Evolutionary conservation across 2,329 filamentous ascomycete species (phyloP), one percentile per base, ranked within the genome.

Genomic region (Rosellinia necatrix): DNA sequence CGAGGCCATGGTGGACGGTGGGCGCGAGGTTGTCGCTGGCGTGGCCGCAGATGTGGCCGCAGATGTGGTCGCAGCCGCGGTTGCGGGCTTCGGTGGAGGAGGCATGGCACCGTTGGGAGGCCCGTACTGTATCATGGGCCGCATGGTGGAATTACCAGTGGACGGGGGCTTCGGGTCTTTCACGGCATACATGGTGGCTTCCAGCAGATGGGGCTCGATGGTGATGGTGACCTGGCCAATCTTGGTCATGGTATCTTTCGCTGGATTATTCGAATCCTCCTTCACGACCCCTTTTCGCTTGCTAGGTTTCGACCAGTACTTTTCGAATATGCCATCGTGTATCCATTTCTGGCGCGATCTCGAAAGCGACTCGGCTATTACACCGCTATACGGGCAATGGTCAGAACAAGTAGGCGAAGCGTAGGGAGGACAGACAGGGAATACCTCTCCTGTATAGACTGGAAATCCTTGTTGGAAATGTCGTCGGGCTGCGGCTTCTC

Each of bases 151-250:
- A 67, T 63, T 53, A 68, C 74, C 58, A 72, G 74, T 21, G 34
- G 75, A 72, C 32, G 75, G 72, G 46, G 75, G 78, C 61, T 83
- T 84, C 6, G 81, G 78, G 49, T 89, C 86, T 67, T 89, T 89
- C 56, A 91, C 85, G 17, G 83, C 81, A 68, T 81, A 92, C 77
- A 92, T 83, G 42, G 83, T 87, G 13, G 89, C 89, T 63, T 92
- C 88, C 64, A 94, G 84, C 38, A 89, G 83, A 68, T 94, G 89
- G 40, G 91, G 91, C 71, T 92, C 90, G 57, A 92, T 85, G 19
- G 85, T 88, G 59, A 96, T 85, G 29, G 86, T 86, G 59, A 90
- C 86, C 63, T 82, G 83, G 64, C 91, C 90, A 19, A 91, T 81
- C 71, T 86, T 89, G 61, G 81, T 78, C 85, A 91, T 90, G 59